Conservation (phyloP, 1,284 basidiomycete genomes). For the Xerocomus nothofagi region DNA sequence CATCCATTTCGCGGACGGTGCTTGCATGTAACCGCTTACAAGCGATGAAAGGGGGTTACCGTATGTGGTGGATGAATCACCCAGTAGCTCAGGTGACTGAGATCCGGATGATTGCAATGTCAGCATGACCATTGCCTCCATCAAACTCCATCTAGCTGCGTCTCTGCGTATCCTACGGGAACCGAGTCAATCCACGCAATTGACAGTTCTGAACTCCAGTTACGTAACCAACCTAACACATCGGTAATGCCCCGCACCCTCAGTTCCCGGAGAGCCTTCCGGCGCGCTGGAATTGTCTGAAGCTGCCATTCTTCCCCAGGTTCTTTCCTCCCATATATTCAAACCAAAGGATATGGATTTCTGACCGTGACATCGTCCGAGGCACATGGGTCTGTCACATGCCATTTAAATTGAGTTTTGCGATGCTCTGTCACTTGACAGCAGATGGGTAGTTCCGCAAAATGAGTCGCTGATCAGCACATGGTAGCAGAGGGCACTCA, state of each 20-base stretch:
- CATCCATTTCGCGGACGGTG: neutral
- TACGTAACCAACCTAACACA: constrained; percentile 3
- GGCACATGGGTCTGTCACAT: neutral
- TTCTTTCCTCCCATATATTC: neutral
- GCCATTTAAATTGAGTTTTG: constrained; percentile 10
- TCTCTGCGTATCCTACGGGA: neutral
- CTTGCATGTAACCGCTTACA: neutral
- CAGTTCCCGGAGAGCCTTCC: constrained; percentile 2
- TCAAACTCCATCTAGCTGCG: neutral
- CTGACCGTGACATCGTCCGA: neutral
- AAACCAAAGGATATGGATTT: constrained; percentile 1
- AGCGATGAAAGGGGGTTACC: constrained; percentile 2
- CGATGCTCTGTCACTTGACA: constrained; percentile 1
- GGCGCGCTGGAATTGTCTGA: neutral
- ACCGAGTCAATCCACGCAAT: constrained; percentile 4
- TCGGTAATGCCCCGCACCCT: neutral
- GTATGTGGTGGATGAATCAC: constrained; percentile 11
- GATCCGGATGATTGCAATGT: constrained; percentile 15
- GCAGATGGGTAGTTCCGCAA: neutral
- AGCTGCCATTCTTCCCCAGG: neutral
- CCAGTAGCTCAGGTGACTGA: constrained; percentile 3
- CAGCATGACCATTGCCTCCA: neutral
- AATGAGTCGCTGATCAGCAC: constrained; percentile 1
- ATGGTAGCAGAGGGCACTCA: neutral
- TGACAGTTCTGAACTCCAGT: neutral